Base-by-base conservation (phyloP, 805 yeast genomes). In the Spathaspora girioi region DNA sequence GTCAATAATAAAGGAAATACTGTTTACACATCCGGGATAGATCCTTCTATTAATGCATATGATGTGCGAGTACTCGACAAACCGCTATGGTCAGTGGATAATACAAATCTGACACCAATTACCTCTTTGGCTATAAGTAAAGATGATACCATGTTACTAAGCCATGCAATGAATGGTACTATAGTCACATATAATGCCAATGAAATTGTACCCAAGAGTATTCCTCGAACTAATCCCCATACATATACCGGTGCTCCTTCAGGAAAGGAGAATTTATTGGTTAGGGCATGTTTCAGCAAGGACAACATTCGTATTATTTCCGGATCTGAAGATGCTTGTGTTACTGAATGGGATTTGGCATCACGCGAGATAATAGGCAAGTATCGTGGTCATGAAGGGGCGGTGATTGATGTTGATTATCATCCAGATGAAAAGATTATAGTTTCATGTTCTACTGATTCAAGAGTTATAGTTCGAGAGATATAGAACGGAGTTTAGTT, bases 21-120 rank as follows among this genome's bases (percentile, higher is more conserved):
- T 12, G 58, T 86, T 3, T 88, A 73, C 56, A 73, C 81, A 5
- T 71, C 85, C 0, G 96, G 96, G 0, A 78, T 89, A 2, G 93
- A 89, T 55, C 86, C 89, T 1, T 68, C 73, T 0, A 75, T 89
- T 0, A 61, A 69, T 42, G 84, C 82, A 2, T 84, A 78, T 68
- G 96, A 89, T 59, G 46, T 80, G 7, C 65, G 89, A 49, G 64
- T 71, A 3, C 50, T 70, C 5, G 66, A 68, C 0, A 52, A 57
- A 5, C 75, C 79, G 0, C 43, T 77, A 8, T 84, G 86, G 81
- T 66, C 49, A 66, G 79, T 59, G 65, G 69, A 47, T 57, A 73
- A 47, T 35, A 71, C 50, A 80, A 60, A 67, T 6, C 87, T 81
- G 46, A 15, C 45, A 5, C 15, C 46, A 6, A 79, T 86, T 20